Conservation (phyloP, 2,329 filamentous ascomycete genomes). For the Penicillium sp. region DNA sequence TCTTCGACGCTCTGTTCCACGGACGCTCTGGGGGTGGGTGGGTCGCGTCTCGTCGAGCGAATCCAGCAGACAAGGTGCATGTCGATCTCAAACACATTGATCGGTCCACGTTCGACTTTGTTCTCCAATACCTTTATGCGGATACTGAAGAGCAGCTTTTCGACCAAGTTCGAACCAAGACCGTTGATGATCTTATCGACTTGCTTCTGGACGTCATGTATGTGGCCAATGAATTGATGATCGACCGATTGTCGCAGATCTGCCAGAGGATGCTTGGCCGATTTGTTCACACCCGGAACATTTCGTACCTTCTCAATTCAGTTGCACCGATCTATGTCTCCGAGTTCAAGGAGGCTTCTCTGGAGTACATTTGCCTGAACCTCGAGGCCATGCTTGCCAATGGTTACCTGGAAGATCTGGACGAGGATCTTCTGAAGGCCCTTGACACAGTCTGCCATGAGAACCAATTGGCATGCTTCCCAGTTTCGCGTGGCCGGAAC, state of each 20-base stretch:
- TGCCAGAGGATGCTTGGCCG: slow-evolving; percentile 82
- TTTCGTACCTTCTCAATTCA: slow-evolving; percentile 80
- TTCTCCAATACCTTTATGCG: slow-evolving; percentile 79
- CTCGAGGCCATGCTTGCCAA: slow-evolving; percentile 92
- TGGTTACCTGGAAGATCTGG: slow-evolving; percentile 78
- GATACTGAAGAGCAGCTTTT: slow-evolving; percentile 82
- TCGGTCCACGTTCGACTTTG: slow-evolving; percentile 71
- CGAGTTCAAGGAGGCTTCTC: slow-evolving; percentile 81
- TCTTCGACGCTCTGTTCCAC: slow-evolving; percentile 86
- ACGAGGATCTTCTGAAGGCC: slow-evolving; percentile 77
- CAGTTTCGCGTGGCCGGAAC: slow-evolving; percentile 74
- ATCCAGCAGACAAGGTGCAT: slow-evolving; percentile 56
- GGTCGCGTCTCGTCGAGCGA: slow-evolving; percentile 67
- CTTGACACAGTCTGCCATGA: slow-evolving; percentile 77
- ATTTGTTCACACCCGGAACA: slow-evolving; percentile 83
- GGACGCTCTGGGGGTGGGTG: slow-evolving; percentile 85
- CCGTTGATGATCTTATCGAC: slow-evolving; percentile 82
- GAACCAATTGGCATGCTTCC: slow-evolving; percentile 77
- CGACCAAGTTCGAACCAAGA: slow-evolving; percentile 68
- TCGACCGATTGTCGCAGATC: slow-evolving; percentile 84
- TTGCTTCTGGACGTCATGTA: slow-evolving; percentile 88
- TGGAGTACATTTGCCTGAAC: slow-evolving; percentile 91
- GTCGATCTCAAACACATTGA: slow-evolving; percentile 84
- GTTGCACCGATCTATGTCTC: slow-evolving; percentile 81
- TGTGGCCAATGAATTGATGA: slow-evolving; percentile 91